A percentile compares a stretch with the other conserved stretches of the same genome.
These are phyloP conservation scores for Nicotiana rustica DNA, from an alignment of 305 asterid species.

Conservation along the genomic window DNA sequence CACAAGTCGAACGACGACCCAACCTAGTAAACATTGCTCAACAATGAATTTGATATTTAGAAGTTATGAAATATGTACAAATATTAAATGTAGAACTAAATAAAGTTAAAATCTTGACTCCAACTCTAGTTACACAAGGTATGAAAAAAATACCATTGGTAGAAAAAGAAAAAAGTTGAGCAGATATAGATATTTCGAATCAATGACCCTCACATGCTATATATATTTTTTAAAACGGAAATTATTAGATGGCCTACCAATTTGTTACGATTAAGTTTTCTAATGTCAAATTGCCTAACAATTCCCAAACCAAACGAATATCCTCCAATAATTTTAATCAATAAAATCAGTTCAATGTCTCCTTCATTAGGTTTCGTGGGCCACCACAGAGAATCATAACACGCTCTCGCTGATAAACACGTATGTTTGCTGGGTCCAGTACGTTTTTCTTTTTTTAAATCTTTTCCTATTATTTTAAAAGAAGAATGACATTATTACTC, in stretches of 20 bases:
- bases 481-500: not conserved
- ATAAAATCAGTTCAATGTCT: conserved; percentile 16
- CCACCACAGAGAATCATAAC: not conserved
- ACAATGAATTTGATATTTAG: no score
- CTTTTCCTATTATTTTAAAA: not conserved
- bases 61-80: no score
- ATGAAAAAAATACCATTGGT: not conserved
- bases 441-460: not conserved
- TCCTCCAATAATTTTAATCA: conserved; percentile 26
- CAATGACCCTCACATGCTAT: conserved; percentile 20
- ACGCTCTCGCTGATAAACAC: conserved; percentile 7
- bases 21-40: no score
- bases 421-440: not conserved
- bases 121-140: not conserved
- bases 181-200: not conserved
- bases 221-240: not conserved
- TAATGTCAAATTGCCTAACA: conserved; percentile 21
- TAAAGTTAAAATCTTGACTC: no score
- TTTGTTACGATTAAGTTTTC: not conserved
- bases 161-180: no score
- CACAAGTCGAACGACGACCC: no score
- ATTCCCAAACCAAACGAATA: conserved; percentile 26
- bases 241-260: not conserved
- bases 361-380: conserved; percentile 23
- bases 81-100: no score